These are phyloP conservation scores for Lasiodiplodia theobromae DNA, from an alignment of 2,329 filamentous ascomycete genomes.

Conservation along the genomic window DNA sequence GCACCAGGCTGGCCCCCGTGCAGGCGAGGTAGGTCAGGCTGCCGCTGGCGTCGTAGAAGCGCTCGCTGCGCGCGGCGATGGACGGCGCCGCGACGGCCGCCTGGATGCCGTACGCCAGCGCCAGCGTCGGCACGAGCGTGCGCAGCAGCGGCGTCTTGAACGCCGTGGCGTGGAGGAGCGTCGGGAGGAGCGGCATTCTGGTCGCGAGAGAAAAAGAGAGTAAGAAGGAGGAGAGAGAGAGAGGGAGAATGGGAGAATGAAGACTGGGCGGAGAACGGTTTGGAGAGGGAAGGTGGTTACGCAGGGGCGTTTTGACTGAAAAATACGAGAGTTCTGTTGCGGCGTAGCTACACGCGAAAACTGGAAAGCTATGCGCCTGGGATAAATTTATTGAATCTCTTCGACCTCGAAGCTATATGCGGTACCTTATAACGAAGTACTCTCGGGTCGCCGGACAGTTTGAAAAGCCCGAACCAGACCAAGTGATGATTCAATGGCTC, in stretches of 20 bases:
- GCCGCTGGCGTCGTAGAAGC: slow-evolving; percentile 73
- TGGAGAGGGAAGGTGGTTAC: background rate
- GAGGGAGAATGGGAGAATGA: background rate
- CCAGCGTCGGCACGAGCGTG: slow-evolving; percentile 67
- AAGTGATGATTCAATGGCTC: slow-evolving; percentile 27
- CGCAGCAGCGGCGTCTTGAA: slow-evolving; percentile 69
- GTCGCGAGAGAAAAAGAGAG: too few species aligned
- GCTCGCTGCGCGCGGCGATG: slow-evolving; percentile 66
- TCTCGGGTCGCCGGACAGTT: slow-evolving; percentile 5
- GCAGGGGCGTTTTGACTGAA: background rate
- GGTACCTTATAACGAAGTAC: background rate
- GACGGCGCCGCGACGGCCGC: slow-evolving; percentile 68
- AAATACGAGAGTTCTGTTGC: background rate
- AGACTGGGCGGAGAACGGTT: background rate
- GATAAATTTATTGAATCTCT: background rate
- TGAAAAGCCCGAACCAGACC: slow-evolving; percentile 5
- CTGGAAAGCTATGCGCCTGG: too few species aligned
- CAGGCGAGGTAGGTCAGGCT: slow-evolving; percentile 71
- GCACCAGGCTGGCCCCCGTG: slow-evolving; percentile 66
- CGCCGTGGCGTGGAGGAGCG: slow-evolving; percentile 66
- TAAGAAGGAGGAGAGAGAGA: too few species aligned
- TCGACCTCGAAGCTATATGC: background rate
- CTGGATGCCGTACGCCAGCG: slow-evolving; percentile 70
- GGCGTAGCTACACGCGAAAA: background rate
- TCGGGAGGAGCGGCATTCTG: slow-evolving; percentile 48